Evolutionary conservation across 2,329 filamentous ascomycete genomes (phyloP).

Genomic region (Fusarium pilosicola): DNA sequence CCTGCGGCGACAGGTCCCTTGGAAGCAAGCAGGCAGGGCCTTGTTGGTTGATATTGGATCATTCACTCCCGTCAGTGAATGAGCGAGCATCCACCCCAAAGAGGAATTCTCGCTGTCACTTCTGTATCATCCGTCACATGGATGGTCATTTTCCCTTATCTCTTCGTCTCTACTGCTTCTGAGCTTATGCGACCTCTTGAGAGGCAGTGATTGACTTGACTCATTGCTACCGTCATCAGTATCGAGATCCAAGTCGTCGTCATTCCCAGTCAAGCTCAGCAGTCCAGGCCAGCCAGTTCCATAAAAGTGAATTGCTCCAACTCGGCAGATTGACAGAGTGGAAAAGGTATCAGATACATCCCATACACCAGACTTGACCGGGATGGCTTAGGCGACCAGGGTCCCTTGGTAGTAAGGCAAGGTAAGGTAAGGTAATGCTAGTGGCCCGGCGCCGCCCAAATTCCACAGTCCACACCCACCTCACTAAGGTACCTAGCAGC

Average conservation of each 20-base stretch:
- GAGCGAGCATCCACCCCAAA: slow-evolving; percentile 5
- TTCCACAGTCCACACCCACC: slow-evolving; percentile 41
- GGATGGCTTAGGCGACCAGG: slow-evolving; percentile 22
- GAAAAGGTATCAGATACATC: slow-evolving; percentile 31
- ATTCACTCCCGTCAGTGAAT: slow-evolving; percentile 17
- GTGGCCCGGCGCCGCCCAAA: slow-evolving; percentile 39
- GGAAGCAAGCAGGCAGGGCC: not conserved
- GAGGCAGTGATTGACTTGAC: not conserved
- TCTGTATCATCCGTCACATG: slow-evolving; percentile 12
- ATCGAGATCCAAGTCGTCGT: slow-evolving; percentile 19
- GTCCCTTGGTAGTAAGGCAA: not conserved
- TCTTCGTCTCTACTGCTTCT: not conserved
- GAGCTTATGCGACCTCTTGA: not conserved
- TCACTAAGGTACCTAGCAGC: slow-evolving; percentile 1
- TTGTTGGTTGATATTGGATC: slow-evolving; percentile 15
- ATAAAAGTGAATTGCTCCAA: slow-evolving; percentile 36
- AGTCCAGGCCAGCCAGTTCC: not conserved
- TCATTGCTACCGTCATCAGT: not conserved
- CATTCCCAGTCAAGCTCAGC: slow-evolving; percentile 4
- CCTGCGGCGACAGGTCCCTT: not conserved
- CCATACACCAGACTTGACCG: slow-evolving; percentile 19
- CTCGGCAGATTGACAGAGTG: slow-evolving; percentile 34
- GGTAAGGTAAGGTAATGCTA: slow-evolving; percentile 22
- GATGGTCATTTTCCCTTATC: not conserved
- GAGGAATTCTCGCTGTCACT: not conserved